Evolutionary conservation across 2,329 filamentous ascomycete genomes (phyloP).

Genomic region (Fusarium phyllophilum): DNA sequence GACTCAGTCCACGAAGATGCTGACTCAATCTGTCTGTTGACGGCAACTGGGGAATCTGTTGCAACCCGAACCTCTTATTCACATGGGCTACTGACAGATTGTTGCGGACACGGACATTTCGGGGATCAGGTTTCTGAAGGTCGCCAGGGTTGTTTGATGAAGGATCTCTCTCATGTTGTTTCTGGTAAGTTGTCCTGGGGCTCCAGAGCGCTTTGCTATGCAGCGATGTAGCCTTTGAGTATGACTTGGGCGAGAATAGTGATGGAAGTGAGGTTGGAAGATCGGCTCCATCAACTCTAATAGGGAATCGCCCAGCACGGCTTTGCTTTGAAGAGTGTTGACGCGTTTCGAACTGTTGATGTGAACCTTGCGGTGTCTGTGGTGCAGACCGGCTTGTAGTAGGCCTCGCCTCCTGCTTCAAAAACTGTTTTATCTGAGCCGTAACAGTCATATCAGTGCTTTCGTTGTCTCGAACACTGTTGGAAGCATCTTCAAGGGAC

Average conservation of each 20-base stretch:
- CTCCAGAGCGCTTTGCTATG: background rate
- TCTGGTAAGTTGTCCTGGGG: background rate
- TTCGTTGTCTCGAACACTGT: background rate
- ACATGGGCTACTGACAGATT: background rate
- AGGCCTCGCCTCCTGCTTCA: background rate
- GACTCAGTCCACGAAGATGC: background rate
- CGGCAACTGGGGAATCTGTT: background rate
- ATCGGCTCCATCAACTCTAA: background rate
- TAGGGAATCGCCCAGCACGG: background rate
- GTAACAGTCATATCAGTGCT: background rate
- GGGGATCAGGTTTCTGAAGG: background rate
- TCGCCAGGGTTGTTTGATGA: background rate
- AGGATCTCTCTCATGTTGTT: too few relatives aligned
- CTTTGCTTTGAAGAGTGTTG: background rate
- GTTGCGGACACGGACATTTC: fast-evolving
- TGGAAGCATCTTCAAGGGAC: background rate
- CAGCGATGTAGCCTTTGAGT: background rate
- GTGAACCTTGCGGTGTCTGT: background rate
- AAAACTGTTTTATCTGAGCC: background rate
- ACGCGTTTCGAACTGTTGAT: background rate
- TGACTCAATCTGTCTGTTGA: background rate
- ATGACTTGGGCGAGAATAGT: background rate
- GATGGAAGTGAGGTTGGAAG: background rate
- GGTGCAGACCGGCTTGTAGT: background rate
- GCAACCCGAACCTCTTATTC: background rate